Percentiles rank a stretch among this genome's conserved stretches.
Conservation (phyloP, 805 yeast genomes). For the Sugiyamaella mastotermitis region DNA sequence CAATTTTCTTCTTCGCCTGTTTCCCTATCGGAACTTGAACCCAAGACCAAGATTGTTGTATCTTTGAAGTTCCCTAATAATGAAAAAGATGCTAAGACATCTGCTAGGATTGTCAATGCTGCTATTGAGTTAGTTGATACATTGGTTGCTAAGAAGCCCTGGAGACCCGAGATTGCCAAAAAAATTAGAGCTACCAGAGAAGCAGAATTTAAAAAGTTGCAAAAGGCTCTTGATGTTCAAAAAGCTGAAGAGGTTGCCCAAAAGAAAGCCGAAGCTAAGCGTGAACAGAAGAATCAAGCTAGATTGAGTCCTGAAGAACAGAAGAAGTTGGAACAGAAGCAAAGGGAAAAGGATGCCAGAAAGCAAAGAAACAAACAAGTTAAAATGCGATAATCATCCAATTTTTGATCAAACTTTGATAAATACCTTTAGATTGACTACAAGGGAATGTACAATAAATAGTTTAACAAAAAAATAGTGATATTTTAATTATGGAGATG, state of each 20-base stretch:
- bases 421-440: no score
- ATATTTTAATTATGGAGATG: no score
- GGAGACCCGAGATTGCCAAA: constrained; percentile 70
- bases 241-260: constrained; percentile 64
- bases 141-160: constrained; percentile 41
- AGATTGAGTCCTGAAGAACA: constrained; percentile 71
- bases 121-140: constrained; percentile 56
- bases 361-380: constrained; percentile 37
- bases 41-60: constrained; percentile 45
- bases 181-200: constrained; percentile 77
- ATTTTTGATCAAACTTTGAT: no score
- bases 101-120: constrained; percentile 46
- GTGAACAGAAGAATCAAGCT: constrained; percentile 59
- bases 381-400: no score
- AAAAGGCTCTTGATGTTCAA: constrained; percentile 57
- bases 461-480: no score
- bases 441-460: no score
- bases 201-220: constrained; percentile 60
- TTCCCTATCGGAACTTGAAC: constrained; percentile 46
- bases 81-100: constrained; percentile 42
- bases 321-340: constrained; percentile 70
- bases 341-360: constrained; percentile 74
- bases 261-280: constrained; percentile 47
- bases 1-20: constrained; percentile 70
- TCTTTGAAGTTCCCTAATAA: constrained; percentile 48